Evolutionary conservation across 176 grass and related monocot genomes (phyloP).

Genomic region (Pharus latifolius): DNA sequence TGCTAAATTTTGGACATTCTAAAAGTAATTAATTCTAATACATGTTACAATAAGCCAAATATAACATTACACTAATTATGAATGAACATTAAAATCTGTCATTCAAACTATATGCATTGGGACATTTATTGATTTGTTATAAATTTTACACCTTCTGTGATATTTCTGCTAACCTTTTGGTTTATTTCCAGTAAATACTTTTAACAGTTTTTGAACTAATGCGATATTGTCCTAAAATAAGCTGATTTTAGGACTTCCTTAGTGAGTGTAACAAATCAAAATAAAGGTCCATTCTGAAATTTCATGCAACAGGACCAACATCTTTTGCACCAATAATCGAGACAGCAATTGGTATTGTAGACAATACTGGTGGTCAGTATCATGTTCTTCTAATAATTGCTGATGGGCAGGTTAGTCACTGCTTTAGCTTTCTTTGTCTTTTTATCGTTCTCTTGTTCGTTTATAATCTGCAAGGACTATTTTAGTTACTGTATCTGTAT

Average conservation of each 20-base stretch:
- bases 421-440: neutral
- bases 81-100: too few relatives aligned
- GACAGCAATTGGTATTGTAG: conserved; percentile 75
- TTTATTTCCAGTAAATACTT: too few relatives aligned
- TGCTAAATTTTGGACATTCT: neutral
- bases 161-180: too few relatives aligned
- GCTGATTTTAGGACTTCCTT: neutral
- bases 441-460: neutral
- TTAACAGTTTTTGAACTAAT: too few relatives aligned
- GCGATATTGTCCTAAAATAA: too few relatives aligned
- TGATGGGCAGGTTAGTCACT: conserved; percentile 65
- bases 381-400: conserved; percentile 99
- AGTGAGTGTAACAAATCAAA: too few relatives aligned
- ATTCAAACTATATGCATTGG: too few relatives aligned
- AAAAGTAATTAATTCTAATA: conserved; percentile 12
- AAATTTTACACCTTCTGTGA: too few relatives aligned
- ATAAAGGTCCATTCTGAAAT: neutral
- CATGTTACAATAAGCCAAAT: too few relatives aligned
- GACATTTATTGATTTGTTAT: too few relatives aligned
- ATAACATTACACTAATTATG: too few relatives aligned
- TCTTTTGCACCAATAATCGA: conserved; percentile 93
- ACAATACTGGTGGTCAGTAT: conserved; percentile 83
- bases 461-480: too few relatives aligned
- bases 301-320: conserved; percentile 66
- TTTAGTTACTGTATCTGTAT: neutral